A percentile compares a stretch with the other conserved stretches of the same genome.
These are phyloP conservation scores for Aspergillus ochraceus DNA, from an alignment of 2,329 filamentous ascomycete genomes.

Conservation along the genomic window DNA sequence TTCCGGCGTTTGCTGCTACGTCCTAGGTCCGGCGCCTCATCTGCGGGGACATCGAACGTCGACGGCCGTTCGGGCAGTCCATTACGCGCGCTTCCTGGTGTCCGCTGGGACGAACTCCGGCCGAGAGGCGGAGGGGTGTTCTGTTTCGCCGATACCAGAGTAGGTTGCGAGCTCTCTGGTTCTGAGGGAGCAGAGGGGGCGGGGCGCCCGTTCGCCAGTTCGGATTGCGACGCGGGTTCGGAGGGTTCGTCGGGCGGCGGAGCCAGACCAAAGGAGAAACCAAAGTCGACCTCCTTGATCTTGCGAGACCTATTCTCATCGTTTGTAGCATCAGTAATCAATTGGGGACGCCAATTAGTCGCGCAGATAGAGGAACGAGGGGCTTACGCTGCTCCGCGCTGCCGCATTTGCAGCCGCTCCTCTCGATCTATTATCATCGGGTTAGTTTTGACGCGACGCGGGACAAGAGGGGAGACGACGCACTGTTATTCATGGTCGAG, in stretches of 20 bases:
- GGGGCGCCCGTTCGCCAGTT: constrained; percentile 16
- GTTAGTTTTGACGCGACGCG: constrained; percentile 2
- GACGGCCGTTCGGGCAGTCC: constrained; percentile 31
- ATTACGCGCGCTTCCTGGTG: constrained; percentile 35
- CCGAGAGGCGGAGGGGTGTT: constrained; percentile 17
- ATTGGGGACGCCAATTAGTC: constrained; percentile 10
- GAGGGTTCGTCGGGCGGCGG: constrained; percentile 19
- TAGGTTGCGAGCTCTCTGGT: constrained; percentile 10
- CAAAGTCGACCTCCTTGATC: constrained; percentile 51
- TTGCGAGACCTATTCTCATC: constrained; percentile 45
- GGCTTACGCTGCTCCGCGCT: constrained; percentile 58
- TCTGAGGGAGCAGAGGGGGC: constrained; percentile 15
- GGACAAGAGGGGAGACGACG: constrained; percentile 8
- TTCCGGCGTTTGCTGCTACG: constrained; percentile 35
- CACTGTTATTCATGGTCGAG: constrained; percentile 42
- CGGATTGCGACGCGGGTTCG: constrained; percentile 28
- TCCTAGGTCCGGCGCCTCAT: constrained; percentile 27
- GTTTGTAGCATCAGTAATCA: constrained; percentile 23
- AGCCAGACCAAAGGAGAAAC: constrained; percentile 47
- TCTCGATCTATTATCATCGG: constrained; percentile 45
- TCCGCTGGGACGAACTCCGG: constrained; percentile 16
- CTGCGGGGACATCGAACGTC: constrained; percentile 37
- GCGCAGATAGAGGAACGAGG: constrained; percentile 24
- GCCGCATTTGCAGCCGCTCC: constrained; percentile 57
- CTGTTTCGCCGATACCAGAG: constrained; percentile 14